phyloP scores from a whole-genome alignment of 2,329 filamentous ascomycete genomes.

The Penicillium sp. region DNA sequence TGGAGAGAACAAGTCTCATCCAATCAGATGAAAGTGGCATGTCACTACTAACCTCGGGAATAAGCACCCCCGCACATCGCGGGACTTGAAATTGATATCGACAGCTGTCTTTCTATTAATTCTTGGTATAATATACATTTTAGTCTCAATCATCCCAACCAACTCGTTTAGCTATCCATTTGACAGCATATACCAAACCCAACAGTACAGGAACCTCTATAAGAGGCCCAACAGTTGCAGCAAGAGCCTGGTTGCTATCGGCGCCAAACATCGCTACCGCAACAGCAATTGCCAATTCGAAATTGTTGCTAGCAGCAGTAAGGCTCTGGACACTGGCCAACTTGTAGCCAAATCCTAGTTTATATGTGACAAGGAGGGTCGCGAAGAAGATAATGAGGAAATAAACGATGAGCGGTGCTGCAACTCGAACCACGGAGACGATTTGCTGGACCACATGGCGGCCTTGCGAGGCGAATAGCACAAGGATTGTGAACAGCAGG shows the following conservation, averaged over 20 bases:
- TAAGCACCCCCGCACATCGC: not conserved
- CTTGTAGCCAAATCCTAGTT: constrained; percentile 72
- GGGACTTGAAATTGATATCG: not conserved
- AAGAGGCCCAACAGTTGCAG: constrained; percentile 77
- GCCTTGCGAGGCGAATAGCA: constrained; percentile 82
- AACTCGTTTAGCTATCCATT: constrained; percentile 27
- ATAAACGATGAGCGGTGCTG: constrained; percentile 77
- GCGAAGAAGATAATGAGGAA: constrained; percentile 71
- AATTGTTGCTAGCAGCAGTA: constrained; percentile 89
- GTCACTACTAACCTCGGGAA: not conserved
- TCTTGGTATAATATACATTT: not conserved
- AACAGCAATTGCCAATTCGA: constrained; percentile 87
- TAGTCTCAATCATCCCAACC: constrained; percentile 10
- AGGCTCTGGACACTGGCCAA: constrained; percentile 76
- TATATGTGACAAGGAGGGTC: constrained; percentile 61
- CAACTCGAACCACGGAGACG: constrained; percentile 75
- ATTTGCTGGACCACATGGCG: constrained; percentile 75
- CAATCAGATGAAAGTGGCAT: constrained; percentile 2
- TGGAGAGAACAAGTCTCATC: not conserved
- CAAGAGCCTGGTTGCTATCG: constrained; percentile 74
- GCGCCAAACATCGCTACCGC: constrained; percentile 77
- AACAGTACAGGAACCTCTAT: constrained; percentile 84
- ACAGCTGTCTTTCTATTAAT: not conserved
- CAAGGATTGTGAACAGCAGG: constrained; percentile 80
- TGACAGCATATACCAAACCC: constrained; percentile 71